phyloP scores from a whole-genome alignment of 2,329 filamentous ascomycete species.

The Diaporthe ilicicola region DNA sequence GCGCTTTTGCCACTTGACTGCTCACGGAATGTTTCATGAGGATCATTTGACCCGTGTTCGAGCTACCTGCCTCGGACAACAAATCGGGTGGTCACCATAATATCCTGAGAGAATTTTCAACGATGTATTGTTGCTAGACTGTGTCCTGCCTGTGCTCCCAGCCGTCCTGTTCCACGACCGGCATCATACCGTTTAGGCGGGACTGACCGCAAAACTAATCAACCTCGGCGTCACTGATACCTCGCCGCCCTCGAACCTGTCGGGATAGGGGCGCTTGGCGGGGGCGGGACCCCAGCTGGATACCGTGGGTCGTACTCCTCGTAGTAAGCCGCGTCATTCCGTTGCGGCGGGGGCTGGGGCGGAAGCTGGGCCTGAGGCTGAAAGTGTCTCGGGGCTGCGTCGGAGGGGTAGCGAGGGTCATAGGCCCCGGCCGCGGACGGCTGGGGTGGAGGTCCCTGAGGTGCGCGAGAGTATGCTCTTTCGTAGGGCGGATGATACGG shows the following conservation, averaged over 20 bases:
- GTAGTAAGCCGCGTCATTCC: constrained; percentile 32
- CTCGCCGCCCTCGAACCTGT: constrained; percentile 21
- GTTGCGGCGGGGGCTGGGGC: constrained; percentile 28
- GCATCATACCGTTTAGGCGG: not conserved
- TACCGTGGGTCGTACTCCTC: constrained; percentile 55
- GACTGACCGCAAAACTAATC: not conserved
- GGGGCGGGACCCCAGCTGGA: constrained; percentile 42
- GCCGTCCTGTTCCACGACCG: not conserved
- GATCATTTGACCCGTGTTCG: not conserved
- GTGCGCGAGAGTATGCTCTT: constrained; percentile 25
- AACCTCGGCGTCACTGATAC: constrained; percentile 8
- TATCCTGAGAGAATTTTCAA: not conserved
- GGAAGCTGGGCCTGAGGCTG: constrained; percentile 26
- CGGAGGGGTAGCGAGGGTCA: constrained; percentile 33
- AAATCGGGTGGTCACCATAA: too few species aligned
- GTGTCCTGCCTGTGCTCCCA: not conserved
- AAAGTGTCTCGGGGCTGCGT: constrained; percentile 23
- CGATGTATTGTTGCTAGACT: not conserved
- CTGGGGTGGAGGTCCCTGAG: constrained; percentile 11
- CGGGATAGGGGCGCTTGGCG: constrained; percentile 32
- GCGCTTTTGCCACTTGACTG: not conserved
- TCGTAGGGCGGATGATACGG: constrained; percentile 27
- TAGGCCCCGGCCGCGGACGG: constrained; percentile 17
- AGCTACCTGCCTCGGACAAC: not conserved
- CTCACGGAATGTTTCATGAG: not conserved